Percentiles rank a stretch among this genome's conserved stretches.
These are phyloP conservation scores for Lathyrus aphaca DNA, from an alignment of 306 rosid genomes.

Conservation along the genomic window DNA sequence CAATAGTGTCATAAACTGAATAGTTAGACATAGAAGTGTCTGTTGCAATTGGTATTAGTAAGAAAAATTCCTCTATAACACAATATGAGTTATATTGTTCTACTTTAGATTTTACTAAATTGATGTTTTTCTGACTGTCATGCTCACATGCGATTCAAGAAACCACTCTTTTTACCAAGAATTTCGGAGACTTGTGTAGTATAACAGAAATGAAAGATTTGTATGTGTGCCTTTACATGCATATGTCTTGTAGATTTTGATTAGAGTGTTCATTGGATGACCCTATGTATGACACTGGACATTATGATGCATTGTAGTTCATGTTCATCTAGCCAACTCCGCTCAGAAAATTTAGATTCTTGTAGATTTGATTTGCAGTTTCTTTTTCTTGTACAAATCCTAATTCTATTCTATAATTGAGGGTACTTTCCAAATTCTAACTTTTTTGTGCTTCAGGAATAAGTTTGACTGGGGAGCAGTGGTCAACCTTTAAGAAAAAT, in stretches of 20 bases:
- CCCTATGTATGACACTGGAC: neutral
- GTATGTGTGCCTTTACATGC: too few relatives aligned
- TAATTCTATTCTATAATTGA: conserved; percentile 11
- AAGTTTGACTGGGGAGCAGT: conserved; percentile 90
- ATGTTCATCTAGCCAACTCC: neutral
- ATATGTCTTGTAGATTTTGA: too few relatives aligned
- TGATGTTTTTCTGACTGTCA: conserved; percentile 28
- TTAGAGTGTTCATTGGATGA: neutral
- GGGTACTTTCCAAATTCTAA: neutral
- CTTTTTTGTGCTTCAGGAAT: conserved; percentile 66
- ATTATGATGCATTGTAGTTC: neutral
- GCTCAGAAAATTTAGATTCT: neutral
- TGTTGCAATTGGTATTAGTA: neutral
- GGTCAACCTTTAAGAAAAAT: conserved; percentile 72
- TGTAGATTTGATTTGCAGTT: conserved; percentile 4
- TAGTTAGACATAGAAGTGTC: conserved; percentile 11
- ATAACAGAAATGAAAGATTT: too few relatives aligned
- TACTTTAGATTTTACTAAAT: conserved; percentile 3
- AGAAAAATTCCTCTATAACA: neutral
- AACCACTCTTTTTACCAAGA: neutral
- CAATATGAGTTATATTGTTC: neutral
- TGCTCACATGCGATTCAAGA: conserved; percentile 11
- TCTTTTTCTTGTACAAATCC: neutral
- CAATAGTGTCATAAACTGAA: conserved; percentile 12
- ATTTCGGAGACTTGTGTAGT: conserved; percentile 7